Percentiles rank a stretch among this genome's conserved stretches.
phyloP scores from a whole-genome alignment of 768 basidiomycete species.

The Paxillus involutus region DNA sequence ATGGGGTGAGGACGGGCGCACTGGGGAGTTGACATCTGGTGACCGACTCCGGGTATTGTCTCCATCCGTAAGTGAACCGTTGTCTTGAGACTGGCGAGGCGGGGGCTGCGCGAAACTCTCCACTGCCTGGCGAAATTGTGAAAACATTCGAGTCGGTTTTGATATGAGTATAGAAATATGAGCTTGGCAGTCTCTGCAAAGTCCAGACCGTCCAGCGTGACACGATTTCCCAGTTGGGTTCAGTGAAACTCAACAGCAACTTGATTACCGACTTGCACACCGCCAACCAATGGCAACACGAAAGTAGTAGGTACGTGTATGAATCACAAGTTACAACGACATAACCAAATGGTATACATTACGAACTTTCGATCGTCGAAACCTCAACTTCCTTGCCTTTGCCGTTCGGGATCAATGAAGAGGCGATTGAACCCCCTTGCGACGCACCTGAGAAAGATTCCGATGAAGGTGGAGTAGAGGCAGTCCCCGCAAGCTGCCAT shows the following conservation, averaged over 20 bases:
- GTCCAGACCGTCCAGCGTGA: too few relatives aligned
- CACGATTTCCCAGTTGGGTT: too few relatives aligned
- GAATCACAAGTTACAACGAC: background rate
- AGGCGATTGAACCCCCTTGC: constrained; percentile 11
- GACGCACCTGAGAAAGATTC: constrained; percentile 14
- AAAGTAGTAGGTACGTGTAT: too few relatives aligned
- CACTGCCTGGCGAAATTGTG: constrained; percentile 69
- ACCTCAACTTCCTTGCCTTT: constrained; percentile 60
- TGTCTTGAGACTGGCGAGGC: constrained; percentile 39
- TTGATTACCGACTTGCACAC: too few relatives aligned
- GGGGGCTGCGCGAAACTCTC: constrained; percentile 60
- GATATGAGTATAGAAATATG: too few relatives aligned
- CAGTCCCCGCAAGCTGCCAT: constrained; percentile 75
- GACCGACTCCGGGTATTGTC: constrained; percentile 38
- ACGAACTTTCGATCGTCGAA: constrained; percentile 15
- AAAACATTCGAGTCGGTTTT: constrained; percentile 56
- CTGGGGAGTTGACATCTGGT: constrained; percentile 24
- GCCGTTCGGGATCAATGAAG: constrained; percentile 35
- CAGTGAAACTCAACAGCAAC: too few relatives aligned
- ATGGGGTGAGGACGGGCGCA: constrained; percentile 28
- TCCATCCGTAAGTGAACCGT: constrained; percentile 20
- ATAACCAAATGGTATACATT: background rate
- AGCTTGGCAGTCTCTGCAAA: too few relatives aligned
- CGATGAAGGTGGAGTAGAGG: constrained; percentile 21
- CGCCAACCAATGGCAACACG: too few relatives aligned